Base-by-base conservation (phyloP, 257 asterid species). In the Nicotiana noctiflora region DNA sequence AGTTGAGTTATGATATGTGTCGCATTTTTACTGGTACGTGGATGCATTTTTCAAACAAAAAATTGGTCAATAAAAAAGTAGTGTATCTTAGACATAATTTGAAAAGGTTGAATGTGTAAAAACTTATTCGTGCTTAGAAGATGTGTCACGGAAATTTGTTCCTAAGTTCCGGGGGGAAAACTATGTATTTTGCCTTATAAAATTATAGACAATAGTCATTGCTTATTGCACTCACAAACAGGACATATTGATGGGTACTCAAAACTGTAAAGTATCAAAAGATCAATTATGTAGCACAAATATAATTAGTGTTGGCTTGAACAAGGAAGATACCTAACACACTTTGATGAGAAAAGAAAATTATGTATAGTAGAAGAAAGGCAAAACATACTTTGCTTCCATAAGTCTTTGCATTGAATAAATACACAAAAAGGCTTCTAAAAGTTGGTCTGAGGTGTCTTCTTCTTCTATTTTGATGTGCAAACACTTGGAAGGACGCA, bases 261-360 rank as follows among this genome's bases (percentile, higher is more conserved):
- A 52, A 29, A 56, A 56, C 25, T 6, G 8, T 56, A 56, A 56
- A 56, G 61, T n/a, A 56, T 1, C 62, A 56, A 18, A 18, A 25
- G 1, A 25, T 29, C 29, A 19, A 27, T 40, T 40, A 40, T 40
- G 11, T 40, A 7, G 46, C 46, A 37, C 37, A 62, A 11, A 13
- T 25, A 27, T 14, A 70, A 12, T 10, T 12, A 70, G 60, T 23
- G 3, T 55, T 72, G 40, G 60, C 40, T 72, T 46, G 78, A 46
- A 46, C 23, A 46, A 72, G 78, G 78, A 72, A 46, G 60, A 72
- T 46, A 72, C 60, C 77, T 70, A 72, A 72, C 60, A 72, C 23
- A 46, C 23, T 5, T 21, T 3, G 13, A 23, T 46, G 40, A 46
- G 40, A 46, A 21, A 46, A 51, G 17, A 51, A 72, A 68, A 3